Conservation (phyloP, 2,329 filamentous ascomycete genomes). For the Emergomyces pasteurianus region DNA sequence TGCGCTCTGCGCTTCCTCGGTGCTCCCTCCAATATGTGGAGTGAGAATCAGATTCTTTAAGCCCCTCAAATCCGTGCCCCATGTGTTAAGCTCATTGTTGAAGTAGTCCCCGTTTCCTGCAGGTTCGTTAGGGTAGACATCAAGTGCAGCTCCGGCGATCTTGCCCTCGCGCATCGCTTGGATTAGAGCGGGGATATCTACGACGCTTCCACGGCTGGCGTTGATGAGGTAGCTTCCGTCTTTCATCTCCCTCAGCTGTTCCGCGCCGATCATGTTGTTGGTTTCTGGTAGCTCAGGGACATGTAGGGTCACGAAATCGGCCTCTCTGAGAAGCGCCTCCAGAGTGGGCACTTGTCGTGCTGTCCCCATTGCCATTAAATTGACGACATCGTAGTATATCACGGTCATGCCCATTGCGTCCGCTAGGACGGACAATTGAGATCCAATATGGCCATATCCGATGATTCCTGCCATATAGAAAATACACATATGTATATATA, state of each 20-base stretch:
- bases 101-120: slow-evolving; percentile 94
- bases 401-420: slow-evolving; percentile 98
- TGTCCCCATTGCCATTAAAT: slow-evolving; percentile 87
- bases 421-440: slow-evolving; percentile 85
- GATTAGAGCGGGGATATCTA: slow-evolving; percentile 86
- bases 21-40: slow-evolving; percentile 94
- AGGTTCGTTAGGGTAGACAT: slow-evolving; percentile 91
- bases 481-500: not conserved
- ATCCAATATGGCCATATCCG: slow-evolving; percentile 94
- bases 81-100: slow-evolving; percentile 67
- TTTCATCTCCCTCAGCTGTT: slow-evolving; percentile 81
- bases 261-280: slow-evolving; percentile 73
- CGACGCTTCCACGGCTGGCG: slow-evolving; percentile 82
- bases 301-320: slow-evolving; percentile 90
- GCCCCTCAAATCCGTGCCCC: slow-evolving; percentile 71
- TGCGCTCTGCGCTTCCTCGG: slow-evolving; percentile 90
- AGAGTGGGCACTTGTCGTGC: slow-evolving; percentile 71
- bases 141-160: slow-evolving; percentile 85
- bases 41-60: slow-evolving; percentile 91
- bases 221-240: slow-evolving; percentile 89
- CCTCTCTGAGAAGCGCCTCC: slow-evolving; percentile 59
- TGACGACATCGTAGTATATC: slow-evolving; percentile 92
- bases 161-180: slow-evolving; percentile 76
- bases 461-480: slow-evolving; percentile 54
- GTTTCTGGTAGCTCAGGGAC: slow-evolving; percentile 91